Percentiles rank a stretch among this genome's conserved stretches.
phyloP scores from a whole-genome alignment of 257 asterid genomes.

The Parsonsia alboflavescens region DNA sequence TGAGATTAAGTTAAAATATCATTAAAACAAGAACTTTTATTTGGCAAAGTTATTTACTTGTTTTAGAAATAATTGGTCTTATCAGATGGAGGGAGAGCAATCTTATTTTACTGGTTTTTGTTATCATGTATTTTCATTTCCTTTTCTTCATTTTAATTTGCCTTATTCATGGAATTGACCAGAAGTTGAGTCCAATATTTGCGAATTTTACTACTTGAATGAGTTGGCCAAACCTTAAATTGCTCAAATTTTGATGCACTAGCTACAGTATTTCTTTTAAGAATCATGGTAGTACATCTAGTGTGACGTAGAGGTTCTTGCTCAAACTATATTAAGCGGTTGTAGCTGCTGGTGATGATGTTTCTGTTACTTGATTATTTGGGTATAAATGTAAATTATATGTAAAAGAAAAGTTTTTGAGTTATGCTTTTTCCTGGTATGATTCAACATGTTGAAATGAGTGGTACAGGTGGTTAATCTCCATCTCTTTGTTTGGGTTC shows the following conservation, averaged over 20 bases:
- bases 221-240: background rate
- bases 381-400: background rate
- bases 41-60: background rate
- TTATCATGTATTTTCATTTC: background rate
- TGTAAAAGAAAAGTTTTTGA: background rate
- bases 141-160: background rate
- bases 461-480: background rate
- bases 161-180: background rate
- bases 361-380: background rate
- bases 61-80: background rate
- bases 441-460: slow-evolving; percentile 2
- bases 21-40: background rate
- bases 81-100: background rate
- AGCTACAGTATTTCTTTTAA: background rate
- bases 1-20: background rate
- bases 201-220: background rate
- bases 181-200: background rate
- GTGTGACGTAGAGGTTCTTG: background rate
- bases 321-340: background rate
- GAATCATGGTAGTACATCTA: background rate
- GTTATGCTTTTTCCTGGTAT: background rate
- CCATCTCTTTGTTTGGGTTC: background rate
- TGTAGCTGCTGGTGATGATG: background rate
- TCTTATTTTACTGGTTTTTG: background rate
- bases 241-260: background rate